Evolutionary conservation across 257 asterid species (phyloP).

Genomic region (Ophiorrhiza pumila): DNA sequence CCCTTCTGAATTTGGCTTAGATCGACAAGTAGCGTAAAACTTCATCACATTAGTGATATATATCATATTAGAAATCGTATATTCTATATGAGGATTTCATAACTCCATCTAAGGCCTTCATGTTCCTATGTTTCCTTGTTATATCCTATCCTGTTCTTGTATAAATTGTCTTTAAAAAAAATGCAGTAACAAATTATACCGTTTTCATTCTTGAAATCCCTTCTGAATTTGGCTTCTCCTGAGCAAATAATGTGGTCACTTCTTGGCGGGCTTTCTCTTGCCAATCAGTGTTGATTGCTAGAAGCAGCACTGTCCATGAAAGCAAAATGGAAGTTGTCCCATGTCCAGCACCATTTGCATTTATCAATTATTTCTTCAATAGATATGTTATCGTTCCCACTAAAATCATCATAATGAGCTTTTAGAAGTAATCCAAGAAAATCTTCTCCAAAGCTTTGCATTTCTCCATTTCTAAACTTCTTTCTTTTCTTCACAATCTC

Average conservation of each 20-base stretch:
- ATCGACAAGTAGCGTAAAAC: too few species aligned
- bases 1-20: too few species aligned
- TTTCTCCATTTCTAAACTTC: constrained; percentile 17
- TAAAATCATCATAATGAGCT: constrained; percentile 25
- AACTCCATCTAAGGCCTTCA: too few species aligned
- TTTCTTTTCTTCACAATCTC: constrained; percentile 32
- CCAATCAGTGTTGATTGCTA: constrained; percentile 50
- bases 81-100: too few species aligned
- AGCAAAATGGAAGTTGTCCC: constrained; percentile 43
- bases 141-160: background rate
- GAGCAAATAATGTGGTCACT: constrained; percentile 8
- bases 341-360: constrained; percentile 56
- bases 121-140: too few species aligned
- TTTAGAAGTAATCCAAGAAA: constrained; percentile 43
- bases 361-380: constrained; percentile 40
- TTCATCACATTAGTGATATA: too few species aligned
- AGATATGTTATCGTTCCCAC: constrained; percentile 26
- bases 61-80: too few species aligned
- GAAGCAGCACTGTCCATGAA: constrained; percentile 41
- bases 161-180: background rate
- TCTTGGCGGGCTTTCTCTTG: constrained; percentile 42
- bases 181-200: background rate
- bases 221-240: constrained; percentile 6
- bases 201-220: constrained; percentile 11
- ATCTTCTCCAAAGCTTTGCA: constrained; percentile 35